These are phyloP conservation scores for Spergularia marina DNA, from an alignment of 148 eudicot genomes.

Conservation along the genomic window DNA sequence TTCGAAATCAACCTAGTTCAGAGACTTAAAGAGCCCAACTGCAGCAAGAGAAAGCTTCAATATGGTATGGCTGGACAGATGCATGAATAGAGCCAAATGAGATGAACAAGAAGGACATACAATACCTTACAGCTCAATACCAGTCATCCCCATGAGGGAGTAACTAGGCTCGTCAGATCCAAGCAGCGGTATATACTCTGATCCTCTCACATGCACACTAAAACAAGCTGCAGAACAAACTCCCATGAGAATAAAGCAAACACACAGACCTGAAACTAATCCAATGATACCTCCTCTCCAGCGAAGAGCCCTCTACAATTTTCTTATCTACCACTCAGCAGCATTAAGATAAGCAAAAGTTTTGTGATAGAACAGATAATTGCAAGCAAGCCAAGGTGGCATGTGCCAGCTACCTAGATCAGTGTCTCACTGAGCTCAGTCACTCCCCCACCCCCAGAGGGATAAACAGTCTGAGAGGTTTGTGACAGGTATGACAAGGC, in stretches of 20 bases:
- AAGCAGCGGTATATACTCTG: constrained; percentile 77
- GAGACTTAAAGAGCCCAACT: neutral
- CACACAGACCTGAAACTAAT: neutral
- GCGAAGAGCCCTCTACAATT: no score
- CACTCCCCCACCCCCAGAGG: neutral
- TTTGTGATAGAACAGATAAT: neutral
- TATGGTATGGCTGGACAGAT: neutral
- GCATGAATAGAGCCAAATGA: neutral
- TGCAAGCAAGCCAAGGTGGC: no score
- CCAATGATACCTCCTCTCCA: neutral
- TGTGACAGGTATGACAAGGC: neutral
- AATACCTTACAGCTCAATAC: constrained; percentile 42
- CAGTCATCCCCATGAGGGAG: constrained; percentile 55
- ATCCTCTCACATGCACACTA: constrained; percentile 94
- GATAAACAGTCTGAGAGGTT: neutral
- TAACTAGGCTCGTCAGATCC: constrained; percentile 65
- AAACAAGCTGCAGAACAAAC: constrained; percentile 64
- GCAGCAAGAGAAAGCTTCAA: neutral
- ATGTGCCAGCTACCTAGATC: neutral
- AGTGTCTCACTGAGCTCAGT: neutral
- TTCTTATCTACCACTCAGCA: no score
- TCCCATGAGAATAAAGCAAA: constrained; percentile 5
- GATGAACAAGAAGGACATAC: neutral
- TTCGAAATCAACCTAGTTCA: neutral
- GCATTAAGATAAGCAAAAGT: neutral